Base-by-base conservation (phyloP, 2,329 filamentous ascomycete genomes). In the Colletotrichum agaves region DNA sequence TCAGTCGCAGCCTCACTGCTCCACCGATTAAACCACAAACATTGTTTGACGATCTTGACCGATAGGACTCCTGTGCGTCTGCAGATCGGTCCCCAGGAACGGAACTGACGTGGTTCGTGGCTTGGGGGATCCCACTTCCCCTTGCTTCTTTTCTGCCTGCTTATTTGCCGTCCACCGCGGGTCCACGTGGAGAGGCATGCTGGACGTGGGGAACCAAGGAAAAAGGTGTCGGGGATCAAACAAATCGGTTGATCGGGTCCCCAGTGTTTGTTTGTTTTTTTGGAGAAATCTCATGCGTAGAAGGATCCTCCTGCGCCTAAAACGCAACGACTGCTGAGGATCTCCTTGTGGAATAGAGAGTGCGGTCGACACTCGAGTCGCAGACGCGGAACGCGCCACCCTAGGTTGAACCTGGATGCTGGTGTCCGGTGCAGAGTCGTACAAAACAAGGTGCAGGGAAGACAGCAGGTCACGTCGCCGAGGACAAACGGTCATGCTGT, bases 401-500 rank as follows among this genome's bases (percentile, higher is more conserved):
- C 27, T 2, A 21, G 50, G 37, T n/a, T 10, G n/a, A n/a, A 35
- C 35, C 23, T 39, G 50, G 59, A 67, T 43, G 63, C 31, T 12
- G 37, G 23, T 31, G 19, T 15, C 60, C 50, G 44, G 52, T 41
- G 4, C 55, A 21, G 27, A 37, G 60, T 67, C 12, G 53, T 21
- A 67, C 52, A 6, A 12, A n/a, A 13, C 15, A 21, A n/a, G n/a
- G n/a, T 44, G 27, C 27, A 21, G 13, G n/a, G n/a, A n/a, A n/a
- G 11, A 43, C 19, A 27, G 43, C 23, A 63, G 17, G 46, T 33
- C 39, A 58, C 46, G 13, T 27, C 21, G 33, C 39, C 27, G 27
- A 59, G 46, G 52, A n/a, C 46, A 59, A 53, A 63, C 52, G 12
- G 46, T 41, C 64, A 41, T 50, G 13, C 43, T 10, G 58, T 67